Conservation (phyloP, 1,284 basidiomycete genomes). For the Gymnopus androsaceus region DNA sequence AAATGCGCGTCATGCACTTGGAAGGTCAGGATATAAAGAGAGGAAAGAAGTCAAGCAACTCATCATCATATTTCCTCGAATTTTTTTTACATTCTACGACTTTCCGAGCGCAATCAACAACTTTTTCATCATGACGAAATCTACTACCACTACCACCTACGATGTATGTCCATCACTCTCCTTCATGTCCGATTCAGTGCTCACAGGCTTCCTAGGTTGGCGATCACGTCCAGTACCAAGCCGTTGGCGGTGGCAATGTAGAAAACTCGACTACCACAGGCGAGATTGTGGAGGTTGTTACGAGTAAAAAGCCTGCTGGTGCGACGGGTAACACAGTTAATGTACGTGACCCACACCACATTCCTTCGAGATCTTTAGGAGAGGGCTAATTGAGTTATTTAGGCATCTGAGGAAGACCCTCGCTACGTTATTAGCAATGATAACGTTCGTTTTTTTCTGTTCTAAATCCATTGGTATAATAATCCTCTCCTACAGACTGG, state of each 20-base stretch:
- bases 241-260: constrained; percentile 14
- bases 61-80: no score
- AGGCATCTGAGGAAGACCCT: constrained; percentile 14
- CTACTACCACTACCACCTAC: no score
- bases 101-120: no score
- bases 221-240: constrained; percentile 15
- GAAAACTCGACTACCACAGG: constrained; percentile 15
- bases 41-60: no score
- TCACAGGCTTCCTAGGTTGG: constrained; percentile 1
- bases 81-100: no score
- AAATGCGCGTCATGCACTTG: no score
- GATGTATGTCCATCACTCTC: neutral
- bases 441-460: neutral
- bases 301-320: constrained; percentile 6
- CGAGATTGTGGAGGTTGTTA: constrained; percentile 4
- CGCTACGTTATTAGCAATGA: constrained; percentile 15
- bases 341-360: neutral
- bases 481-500: neutral
- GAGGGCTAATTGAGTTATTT: no score
- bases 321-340: constrained; percentile 5
- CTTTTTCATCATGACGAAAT: neutral
- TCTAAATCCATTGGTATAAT: neutral
- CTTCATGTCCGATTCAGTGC: neutral
- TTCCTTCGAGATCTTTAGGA: accelerated
- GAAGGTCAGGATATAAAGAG: no score